phyloP scores from a whole-genome alignment of 1,139 yeast genomes.

The Taiozyma sp. region DNA sequence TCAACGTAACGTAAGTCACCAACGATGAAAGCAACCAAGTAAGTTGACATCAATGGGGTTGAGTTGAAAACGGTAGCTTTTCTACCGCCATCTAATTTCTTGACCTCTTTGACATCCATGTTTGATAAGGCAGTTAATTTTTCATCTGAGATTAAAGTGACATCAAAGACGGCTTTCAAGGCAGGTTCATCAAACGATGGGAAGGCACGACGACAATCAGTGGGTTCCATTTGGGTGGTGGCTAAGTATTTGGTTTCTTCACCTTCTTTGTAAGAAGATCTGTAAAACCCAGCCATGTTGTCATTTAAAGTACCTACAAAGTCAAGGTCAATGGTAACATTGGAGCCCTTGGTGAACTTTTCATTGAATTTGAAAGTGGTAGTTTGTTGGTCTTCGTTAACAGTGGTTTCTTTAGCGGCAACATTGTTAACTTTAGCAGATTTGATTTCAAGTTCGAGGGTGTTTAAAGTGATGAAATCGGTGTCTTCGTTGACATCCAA shows the following conservation, averaged over 20 bases:
- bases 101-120: conserved; percentile 62
- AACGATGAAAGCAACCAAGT: conserved; percentile 69
- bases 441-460: conserved; percentile 58
- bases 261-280: conserved; percentile 57
- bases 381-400: conserved; percentile 55
- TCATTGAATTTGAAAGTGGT: conserved; percentile 55
- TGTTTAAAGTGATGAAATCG: conserved; percentile 44
- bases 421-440: conserved; percentile 40
- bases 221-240: conserved; percentile 86
- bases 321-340: conserved; percentile 41
- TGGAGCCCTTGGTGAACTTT: conserved; percentile 39
- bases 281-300: conserved; percentile 83
- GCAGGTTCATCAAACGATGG: conserved; percentile 90
- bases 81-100: conserved; percentile 39
- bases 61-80: conserved; percentile 45
- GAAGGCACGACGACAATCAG: conserved; percentile 87
- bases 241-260: conserved; percentile 64
- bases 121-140: conserved; percentile 68
- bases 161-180: conserved; percentile 71
- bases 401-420: conserved; percentile 29
- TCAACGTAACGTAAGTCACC: conserved; percentile 75
- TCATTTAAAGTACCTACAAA: conserved; percentile 73
- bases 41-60: conserved; percentile 73
- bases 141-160: conserved; percentile 54
- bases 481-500: conserved; percentile 55